Base-by-base conservation (phyloP, 768 basidiomycete genomes). In the Pleurotus platypus region DNA sequence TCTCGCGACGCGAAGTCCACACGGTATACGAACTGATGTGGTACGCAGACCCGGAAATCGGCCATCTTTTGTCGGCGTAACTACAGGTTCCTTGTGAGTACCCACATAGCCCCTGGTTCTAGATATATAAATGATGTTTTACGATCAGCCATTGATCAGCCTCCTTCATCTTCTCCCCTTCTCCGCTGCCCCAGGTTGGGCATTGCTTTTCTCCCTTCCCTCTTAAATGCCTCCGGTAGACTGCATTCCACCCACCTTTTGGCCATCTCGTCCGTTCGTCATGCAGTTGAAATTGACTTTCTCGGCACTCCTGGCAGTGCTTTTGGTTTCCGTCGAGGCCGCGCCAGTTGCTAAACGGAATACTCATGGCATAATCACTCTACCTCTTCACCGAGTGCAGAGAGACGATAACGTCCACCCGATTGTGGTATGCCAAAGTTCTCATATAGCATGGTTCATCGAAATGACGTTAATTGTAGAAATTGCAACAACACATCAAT, bases 221-320 rank as follows among this genome's bases (percentile, higher is more conserved):
- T 74, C 65, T 61, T 66, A 50, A 62, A 61, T 56, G 51, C 24
- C 55, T 56, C 55, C 35, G 22, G 55, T 46, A 42, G 39, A 43
- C 55, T 27, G 35, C 24, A n/a, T 11, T n/a, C 22, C 18, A 12
- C 58, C 57, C 59, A 61, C 60, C 58, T 26, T 65, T 55, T 60
- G 65, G 62, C 61, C 64, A 61, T 67, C 64, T 67, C 61, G 59
- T 48, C 48, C 55, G 48, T 56, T 58, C 50, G 45, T 64, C 61
- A 89, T 90, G 87, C 80, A 81, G 61, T 72, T 87, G 66, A 72
- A 72, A 46, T 62, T 79, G 62, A 70, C 75, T 42, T 76, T 87
- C 62, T 71, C 77, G 57, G 58, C 79, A 59, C 75, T 89, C 62
- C 73, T 84, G 58, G 76, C 78, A 60, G 79, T 75, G 68, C 61